Percentiles rank a stretch among this genome's conserved stretches.
phyloP scores from a whole-genome alignment of 1,284 basidiomycete species.

The Phylloporus gajari region DNA sequence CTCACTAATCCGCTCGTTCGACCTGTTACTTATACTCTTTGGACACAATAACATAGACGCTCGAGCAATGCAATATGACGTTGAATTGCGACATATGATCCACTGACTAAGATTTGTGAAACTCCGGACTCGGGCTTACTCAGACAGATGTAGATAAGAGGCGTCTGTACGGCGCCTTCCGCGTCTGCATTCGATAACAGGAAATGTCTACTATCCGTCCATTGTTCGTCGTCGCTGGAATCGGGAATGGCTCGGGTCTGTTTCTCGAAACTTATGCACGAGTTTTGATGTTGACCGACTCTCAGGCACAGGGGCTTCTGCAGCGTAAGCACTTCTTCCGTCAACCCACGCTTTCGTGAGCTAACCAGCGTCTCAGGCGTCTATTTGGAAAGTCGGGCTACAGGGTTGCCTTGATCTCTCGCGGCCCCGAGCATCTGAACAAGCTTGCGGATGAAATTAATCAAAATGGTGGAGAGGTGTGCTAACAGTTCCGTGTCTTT shows the following conservation, averaged over 20 bases:
- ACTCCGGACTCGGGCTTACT: conserved; percentile 29
- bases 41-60: conserved; percentile 31
- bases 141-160: conserved; percentile 27
- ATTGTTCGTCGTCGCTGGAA: conserved; percentile 63
- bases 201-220: conserved; percentile 52
- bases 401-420: conserved; percentile 73
- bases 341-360: background rate
- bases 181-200: conserved; percentile 10
- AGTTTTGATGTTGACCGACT: conserved; percentile 1
- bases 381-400: conserved; percentile 74
- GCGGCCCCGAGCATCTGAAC: conserved; percentile 63
- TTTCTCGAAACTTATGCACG: background rate
- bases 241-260: conserved; percentile 58
- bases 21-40: conserved; percentile 22
- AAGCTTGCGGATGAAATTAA: conserved; percentile 67
- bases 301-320: conserved; percentile 68
- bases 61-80: conserved; percentile 10
- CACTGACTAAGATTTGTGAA: conserved; percentile 33
- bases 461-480: conserved; percentile 66
- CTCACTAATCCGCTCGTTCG: conserved; percentile 32
- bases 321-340: conserved; percentile 60
- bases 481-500: conserved; percentile 17
- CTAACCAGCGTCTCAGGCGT: conserved; percentile 53
- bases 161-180: background rate
- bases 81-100: conserved; percentile 18